These are phyloP conservation scores for Rhizopus sp. DNA, from an alignment of 371 early-diverging fungal species.

Conservation along the genomic window DNA sequence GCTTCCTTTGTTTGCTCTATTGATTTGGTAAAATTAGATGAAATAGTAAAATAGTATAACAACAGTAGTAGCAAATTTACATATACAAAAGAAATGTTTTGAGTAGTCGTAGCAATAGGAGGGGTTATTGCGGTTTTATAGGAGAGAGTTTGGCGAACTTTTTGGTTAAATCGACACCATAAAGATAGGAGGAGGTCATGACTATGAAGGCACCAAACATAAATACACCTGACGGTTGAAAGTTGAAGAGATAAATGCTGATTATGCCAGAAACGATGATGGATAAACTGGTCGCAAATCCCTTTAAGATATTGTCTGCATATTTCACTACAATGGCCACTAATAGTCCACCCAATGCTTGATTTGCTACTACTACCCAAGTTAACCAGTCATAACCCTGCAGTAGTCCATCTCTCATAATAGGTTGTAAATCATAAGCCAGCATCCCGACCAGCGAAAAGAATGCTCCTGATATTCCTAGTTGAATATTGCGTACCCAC, in stretches of 20 bases:
- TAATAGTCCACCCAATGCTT: constrained; percentile 83
- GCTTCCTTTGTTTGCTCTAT: too few relatives aligned
- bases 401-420: constrained; percentile 71
- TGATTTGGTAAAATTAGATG: neutral
- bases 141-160: constrained; percentile 8
- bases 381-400: constrained; percentile 77
- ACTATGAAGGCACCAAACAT: constrained; percentile 69
- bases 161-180: constrained; percentile 44
- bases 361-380: constrained; percentile 73
- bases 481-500: constrained; percentile 83
- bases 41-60: constrained; percentile 2
- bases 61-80: neutral
- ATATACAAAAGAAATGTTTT: constrained; percentile 5
- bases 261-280: constrained; percentile 80
- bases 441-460: constrained; percentile 70
- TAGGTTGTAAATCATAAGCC: constrained; percentile 60
- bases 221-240: constrained; percentile 69
- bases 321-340: constrained; percentile 89
- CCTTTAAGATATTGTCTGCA: constrained; percentile 90
- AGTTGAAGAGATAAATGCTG: constrained; percentile 75
- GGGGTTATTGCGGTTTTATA: constrained; percentile 32
- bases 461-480: constrained; percentile 63
- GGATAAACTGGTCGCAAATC: constrained; percentile 87
- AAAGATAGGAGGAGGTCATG: constrained; percentile 63
- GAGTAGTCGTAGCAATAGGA: neutral